A percentile compares a stretch with the other conserved stretches of the same genome.
Conservation (phyloP, 139 green algal genomes). For the Tetratostichococcus sp. region DNA sequence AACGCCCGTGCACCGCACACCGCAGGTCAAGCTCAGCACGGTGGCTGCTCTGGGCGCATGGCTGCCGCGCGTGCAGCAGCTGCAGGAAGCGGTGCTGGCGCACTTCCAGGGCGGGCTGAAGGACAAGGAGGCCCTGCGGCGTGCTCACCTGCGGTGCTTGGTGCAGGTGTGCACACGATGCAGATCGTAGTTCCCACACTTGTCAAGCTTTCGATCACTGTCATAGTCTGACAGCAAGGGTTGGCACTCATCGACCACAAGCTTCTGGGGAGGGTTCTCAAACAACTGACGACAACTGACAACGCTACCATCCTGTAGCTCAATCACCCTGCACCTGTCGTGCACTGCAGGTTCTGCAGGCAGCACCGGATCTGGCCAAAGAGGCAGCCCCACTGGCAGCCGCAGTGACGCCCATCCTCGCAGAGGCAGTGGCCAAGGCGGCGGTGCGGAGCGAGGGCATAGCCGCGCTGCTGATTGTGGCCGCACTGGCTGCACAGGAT, state of each 20-base stretch:
- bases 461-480: constrained; percentile 29
- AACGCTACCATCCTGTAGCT: too few species aligned
- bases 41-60: constrained; percentile 40
- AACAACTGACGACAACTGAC: too few species aligned
- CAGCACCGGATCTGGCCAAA: not conserved
- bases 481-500: constrained; percentile 27
- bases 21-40: constrained; percentile 31
- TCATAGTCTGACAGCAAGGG: too few species aligned
- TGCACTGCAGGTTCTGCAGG: constrained; percentile 22
- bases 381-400: constrained; percentile 10
- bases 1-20: not conserved
- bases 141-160: constrained; percentile 25
- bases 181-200: not conserved
- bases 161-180: constrained; percentile 16
- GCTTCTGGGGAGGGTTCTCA: too few species aligned
- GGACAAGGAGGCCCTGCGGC: constrained; percentile 39
- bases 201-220: too few species aligned
- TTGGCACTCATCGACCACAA: too few species aligned
- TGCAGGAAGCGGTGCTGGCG: constrained; percentile 4
- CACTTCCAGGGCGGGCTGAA: constrained; percentile 21
- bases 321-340: too few species aligned
- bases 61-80: constrained; percentile 24
- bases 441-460: constrained; percentile 37
- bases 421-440: constrained; percentile 47
- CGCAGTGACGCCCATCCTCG: constrained; percentile 31